A percentile compares a stretch with the other conserved stretches of the same genome.
These are phyloP conservation scores for Boletus coccyginus DNA, from an alignment of 768 basidiomycete species.

Conservation along the genomic window DNA sequence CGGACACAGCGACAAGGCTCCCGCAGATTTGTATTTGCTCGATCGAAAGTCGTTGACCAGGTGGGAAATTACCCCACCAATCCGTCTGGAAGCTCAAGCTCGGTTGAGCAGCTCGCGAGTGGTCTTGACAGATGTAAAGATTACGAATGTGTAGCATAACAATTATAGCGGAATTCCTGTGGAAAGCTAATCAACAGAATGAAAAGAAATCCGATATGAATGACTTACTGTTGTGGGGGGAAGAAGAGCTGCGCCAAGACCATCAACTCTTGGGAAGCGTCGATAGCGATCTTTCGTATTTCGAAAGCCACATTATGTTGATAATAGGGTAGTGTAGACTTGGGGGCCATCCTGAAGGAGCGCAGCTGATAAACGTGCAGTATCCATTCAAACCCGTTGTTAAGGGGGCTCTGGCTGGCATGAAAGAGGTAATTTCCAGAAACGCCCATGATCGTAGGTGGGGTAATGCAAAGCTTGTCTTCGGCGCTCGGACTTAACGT, in stretches of 20 bases:
- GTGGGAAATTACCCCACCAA: constrained; percentile 33
- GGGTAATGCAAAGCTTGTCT: constrained; percentile 30
- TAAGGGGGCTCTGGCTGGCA: constrained; percentile 31
- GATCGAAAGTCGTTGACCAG: constrained; percentile 32
- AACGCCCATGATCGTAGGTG: constrained; percentile 33
- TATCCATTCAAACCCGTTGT: constrained; percentile 32
- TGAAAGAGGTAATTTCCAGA: constrained; percentile 33
- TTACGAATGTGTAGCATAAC: constrained; percentile 49
- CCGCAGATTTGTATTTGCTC: constrained; percentile 31
- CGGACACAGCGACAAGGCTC: constrained; percentile 21
- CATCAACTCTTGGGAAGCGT: constrained; percentile 30
- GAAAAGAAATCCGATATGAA: neutral
- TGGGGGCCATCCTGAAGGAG: constrained; percentile 28
- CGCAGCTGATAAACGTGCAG: constrained; percentile 34
- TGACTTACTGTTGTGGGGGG: constrained; percentile 26
- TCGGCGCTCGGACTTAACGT: constrained; percentile 30
- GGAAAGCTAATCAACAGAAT: neutral
- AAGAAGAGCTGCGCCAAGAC: constrained; percentile 30
- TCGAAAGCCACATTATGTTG: constrained; percentile 34
- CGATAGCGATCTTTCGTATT: constrained; percentile 33
- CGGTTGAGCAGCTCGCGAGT: constrained; percentile 39
- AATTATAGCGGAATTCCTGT: constrained; percentile 26
- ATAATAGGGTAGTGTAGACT: constrained; percentile 27
- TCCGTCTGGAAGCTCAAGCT: constrained; percentile 30
- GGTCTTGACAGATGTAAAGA: constrained; percentile 54